Evolutionary conservation across 805 yeast species (phyloP).

Genomic region (Teunomyces atbi): DNA sequence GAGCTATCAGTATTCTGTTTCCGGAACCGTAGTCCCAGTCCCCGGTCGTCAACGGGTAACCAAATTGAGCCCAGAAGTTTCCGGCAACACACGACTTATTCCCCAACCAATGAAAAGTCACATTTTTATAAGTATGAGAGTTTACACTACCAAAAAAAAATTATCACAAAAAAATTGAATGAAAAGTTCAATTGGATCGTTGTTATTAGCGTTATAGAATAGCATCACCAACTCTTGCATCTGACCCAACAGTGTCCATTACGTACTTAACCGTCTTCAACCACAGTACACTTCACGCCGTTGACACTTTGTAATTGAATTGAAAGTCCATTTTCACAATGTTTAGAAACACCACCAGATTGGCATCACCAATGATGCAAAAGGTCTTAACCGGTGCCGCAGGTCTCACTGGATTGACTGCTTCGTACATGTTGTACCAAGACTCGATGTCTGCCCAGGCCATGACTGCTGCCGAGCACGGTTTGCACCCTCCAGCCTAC

Average conservation of each 20-base stretch:
- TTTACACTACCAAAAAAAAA: slow-evolving; percentile 4
- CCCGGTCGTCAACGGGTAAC: no score
- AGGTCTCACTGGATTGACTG: slow-evolving; percentile 74
- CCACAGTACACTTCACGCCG: not conserved
- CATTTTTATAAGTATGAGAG: slow-evolving; percentile 4
- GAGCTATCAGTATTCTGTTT: no score
- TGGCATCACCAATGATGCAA: slow-evolving; percentile 25
- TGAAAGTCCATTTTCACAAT: not conserved
- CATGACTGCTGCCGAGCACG: slow-evolving; percentile 99
- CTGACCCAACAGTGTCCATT: not conserved
- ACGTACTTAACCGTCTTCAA: not conserved
- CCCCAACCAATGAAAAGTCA: slow-evolving; percentile 4
- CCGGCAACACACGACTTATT: not conserved
- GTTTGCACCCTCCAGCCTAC: slow-evolving; percentile 90
- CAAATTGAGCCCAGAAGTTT: no score
- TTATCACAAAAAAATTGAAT: slow-evolving; percentile 4
- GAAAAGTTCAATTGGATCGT: slow-evolving; percentile 5
- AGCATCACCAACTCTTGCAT: slow-evolving; percentile 4
- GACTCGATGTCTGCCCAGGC: slow-evolving; percentile 88
- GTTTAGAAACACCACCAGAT: slow-evolving; percentile 3
- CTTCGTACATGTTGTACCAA: slow-evolving; percentile 77
- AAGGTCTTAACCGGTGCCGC: slow-evolving; percentile 61
- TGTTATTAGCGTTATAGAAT: slow-evolving; percentile 5
- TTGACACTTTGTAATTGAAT: slow-evolving; percentile 1
- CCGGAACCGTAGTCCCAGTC: no score